These are phyloP conservation scores for Clitoria ternatea DNA, from an alignment of 306 rosid species.

Conservation along the genomic window DNA sequence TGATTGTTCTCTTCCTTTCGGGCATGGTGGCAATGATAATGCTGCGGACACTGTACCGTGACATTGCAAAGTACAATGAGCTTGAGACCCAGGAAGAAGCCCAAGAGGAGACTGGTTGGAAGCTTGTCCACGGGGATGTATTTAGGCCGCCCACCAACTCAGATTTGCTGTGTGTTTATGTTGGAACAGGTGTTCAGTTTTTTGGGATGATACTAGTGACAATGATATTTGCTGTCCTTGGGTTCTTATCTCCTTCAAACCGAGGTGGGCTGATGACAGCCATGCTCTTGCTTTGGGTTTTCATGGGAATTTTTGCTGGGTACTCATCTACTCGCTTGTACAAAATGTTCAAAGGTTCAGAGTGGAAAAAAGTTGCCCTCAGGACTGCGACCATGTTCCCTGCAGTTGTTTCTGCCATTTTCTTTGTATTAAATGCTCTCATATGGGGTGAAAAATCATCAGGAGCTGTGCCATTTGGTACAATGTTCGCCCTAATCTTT, in stretches of 20 bases:
- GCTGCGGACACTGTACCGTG: constrained; percentile 96
- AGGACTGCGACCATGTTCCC: constrained; percentile 84
- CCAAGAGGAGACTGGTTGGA: constrained; percentile 99
- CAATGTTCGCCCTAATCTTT: constrained; percentile 93
- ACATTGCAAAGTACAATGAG: constrained; percentile 92
- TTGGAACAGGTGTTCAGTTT: constrained; percentile 95
- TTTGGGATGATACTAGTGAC: constrained; percentile 90
- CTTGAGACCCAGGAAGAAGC: constrained; percentile 99
- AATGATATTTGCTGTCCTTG: constrained; percentile 94
- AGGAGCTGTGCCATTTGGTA: constrained; percentile 98
- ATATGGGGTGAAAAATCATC: constrained; percentile 99
- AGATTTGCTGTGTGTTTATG: constrained; percentile 83
- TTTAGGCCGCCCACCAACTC: constrained; percentile 85
- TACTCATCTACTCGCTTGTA: constrained; percentile 79
- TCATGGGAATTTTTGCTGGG: constrained; percentile 98
- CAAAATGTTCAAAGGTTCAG: constrained; percentile 92
- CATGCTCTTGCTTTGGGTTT: constrained; percentile 93
- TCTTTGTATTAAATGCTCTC: constrained; percentile 69
- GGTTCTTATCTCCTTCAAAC: constrained; percentile 96
- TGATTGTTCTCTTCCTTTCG: constrained; percentile 98
- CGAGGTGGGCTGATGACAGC: constrained; percentile 98
- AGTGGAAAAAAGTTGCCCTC: constrained; percentile 85
- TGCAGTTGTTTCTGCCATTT: constrained; percentile 62
- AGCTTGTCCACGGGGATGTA: constrained; percentile 98
- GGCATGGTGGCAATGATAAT: constrained; percentile 99